Percentiles rank a stretch among this genome's conserved stretches.
phyloP scores from a whole-genome alignment of 345 rosid genomes.

The thale cress (Arabidopsis thaliana) region DNA sequence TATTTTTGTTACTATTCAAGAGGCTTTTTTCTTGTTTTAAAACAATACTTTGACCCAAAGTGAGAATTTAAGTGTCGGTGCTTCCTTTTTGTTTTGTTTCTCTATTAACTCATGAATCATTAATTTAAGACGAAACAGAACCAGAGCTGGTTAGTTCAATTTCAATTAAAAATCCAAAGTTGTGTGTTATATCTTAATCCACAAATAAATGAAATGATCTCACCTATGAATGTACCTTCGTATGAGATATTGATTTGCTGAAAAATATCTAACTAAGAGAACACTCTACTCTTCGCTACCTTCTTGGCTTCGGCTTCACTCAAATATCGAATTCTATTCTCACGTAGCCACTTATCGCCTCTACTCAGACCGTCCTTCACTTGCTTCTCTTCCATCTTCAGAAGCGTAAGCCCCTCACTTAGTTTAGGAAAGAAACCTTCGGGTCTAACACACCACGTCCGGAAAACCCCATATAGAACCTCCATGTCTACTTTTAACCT shows the following conservation, averaged over 20 bases:
- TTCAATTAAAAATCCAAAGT: background rate
- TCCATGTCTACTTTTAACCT: slow-evolving; percentile 68
- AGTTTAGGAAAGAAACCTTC: slow-evolving; percentile 78
- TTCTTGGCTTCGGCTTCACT: slow-evolving; percentile 64
- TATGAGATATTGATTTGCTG: slow-evolving; percentile 21
- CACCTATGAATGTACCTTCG: slow-evolving; percentile 26
- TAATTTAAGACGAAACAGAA: slow-evolving; percentile 15
- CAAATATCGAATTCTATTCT: slow-evolving; percentile 67
- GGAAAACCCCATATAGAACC: slow-evolving; percentile 69
- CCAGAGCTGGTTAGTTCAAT: background rate
- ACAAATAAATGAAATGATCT: slow-evolving; percentile 40
- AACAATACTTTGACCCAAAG: background rate
- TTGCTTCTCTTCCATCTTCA: slow-evolving; percentile 69
- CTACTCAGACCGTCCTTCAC: slow-evolving; percentile 48
- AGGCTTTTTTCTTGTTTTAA: slow-evolving; percentile 5
- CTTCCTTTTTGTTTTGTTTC: background rate
- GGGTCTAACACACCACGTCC: slow-evolving; percentile 86
- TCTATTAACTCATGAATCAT: background rate
- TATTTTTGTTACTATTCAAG: slow-evolving; percentile 1
- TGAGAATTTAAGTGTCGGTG: background rate
- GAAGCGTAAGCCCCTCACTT: slow-evolving; percentile 64
- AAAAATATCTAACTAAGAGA: slow-evolving; percentile 31
- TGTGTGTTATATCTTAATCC: slow-evolving; percentile 13
- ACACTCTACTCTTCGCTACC: slow-evolving; percentile 62
- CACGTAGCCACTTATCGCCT: slow-evolving; percentile 60